Evolutionary conservation across 441 rosid genomes (phyloP), one percentile per base, ranked within the genome.

Genomic region (Bruguiera hainesii): DNA sequence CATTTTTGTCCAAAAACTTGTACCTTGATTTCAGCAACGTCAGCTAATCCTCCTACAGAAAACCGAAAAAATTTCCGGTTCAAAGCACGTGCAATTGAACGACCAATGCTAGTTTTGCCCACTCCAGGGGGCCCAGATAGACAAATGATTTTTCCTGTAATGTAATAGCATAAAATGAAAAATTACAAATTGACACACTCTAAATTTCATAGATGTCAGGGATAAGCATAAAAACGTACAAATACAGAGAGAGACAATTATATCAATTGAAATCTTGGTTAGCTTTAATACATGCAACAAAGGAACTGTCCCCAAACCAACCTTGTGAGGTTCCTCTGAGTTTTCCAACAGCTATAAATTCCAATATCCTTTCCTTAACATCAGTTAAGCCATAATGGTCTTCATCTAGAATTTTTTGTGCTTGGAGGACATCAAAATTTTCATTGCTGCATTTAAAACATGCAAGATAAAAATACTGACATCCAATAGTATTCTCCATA

Each of bases 91-190:
- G 99, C 98, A 78, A 95, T 86, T 37, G 99, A 95, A 29, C 96
- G 91, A 13, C 95, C 99, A 69, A 95, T 90, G 78, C 98, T 92
- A 58, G 99, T 95, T 85, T 92, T 95, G 16, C 99, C 99, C 57
- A 95, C 99, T 70, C 99, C 99, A 42, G 99, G 98, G 33, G 99
- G 98, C 1, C 98, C 99, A 25, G 96, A 88, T 61, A 95, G 89
- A 81, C 99, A 91, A 60, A 95, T 90, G 75, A 95, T 89, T 82
- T 91, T 91, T 61, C 99, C 99, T 95, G 91, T 31, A 51, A 73
- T 29, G 15, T 55, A 66, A 62, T 56, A 61, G 33, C 29, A 75
- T 53, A 30, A 76, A 46, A 69, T 65, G 25, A 71, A 61, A 61
- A 65, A 75, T 61, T 46, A 64, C 2, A 29, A 46, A 29, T 46